Percentiles rank a stretch among this genome's conserved stretches.
Conservation (phyloP, 345 rosid genomes). For the Moricandia arvensis region DNA sequence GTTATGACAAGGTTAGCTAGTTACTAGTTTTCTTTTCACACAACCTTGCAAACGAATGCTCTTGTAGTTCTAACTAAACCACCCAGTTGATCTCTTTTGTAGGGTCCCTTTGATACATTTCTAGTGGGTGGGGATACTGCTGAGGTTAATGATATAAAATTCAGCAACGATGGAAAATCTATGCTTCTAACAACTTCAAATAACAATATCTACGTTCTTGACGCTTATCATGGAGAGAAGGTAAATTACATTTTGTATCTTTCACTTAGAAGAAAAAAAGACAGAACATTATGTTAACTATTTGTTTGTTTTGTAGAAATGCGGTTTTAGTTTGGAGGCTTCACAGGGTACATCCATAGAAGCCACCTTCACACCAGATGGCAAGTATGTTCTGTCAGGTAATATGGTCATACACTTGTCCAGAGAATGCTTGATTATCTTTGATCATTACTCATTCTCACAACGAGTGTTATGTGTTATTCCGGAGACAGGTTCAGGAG, state of each 20-base stretch:
- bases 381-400: slow-evolving; percentile 95
- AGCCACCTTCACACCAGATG: slow-evolving; percentile 96
- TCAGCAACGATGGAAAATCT: slow-evolving; percentile 96
- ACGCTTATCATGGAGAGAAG: slow-evolving; percentile 97
- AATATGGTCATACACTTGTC: slow-evolving; percentile 21
- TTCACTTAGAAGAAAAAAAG: neutral
- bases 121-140: slow-evolving; percentile 97
- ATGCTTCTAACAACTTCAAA: slow-evolving; percentile 91
- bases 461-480: neutral
- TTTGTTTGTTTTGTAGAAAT: slow-evolving; percentile 51
- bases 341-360: slow-evolving; percentile 76
- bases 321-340: slow-evolving; percentile 89
- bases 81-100: slow-evolving; percentile 22
- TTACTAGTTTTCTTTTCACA: neutral
- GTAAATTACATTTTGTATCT: slow-evolving; percentile 38
- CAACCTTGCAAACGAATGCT: neutral
- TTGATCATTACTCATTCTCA: slow-evolving; percentile 1
- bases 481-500: slow-evolving; percentile 72
- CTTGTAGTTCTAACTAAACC: neutral
- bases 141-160: slow-evolving; percentile 93
- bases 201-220: slow-evolving; percentile 83
- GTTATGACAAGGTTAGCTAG: slow-evolving; percentile 78
- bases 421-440: neutral
- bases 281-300: neutral
- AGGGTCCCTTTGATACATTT: slow-evolving; percentile 98